phyloP scores from a whole-genome alignment of 2,329 filamentous ascomycete genomes.

The Pestalotiopsis sp. region DNA sequence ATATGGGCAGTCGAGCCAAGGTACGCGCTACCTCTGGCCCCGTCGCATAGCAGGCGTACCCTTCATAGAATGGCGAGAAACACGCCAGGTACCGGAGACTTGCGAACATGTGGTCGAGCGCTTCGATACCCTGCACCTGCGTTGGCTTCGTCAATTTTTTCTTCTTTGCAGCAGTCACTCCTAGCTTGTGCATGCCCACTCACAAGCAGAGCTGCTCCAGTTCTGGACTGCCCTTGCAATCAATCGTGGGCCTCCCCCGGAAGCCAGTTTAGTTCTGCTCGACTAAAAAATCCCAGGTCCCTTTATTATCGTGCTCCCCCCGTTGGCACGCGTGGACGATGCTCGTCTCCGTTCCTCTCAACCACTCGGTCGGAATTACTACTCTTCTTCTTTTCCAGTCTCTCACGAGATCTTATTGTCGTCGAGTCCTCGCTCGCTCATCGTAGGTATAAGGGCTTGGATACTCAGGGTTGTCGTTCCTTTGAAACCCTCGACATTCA shows the following conservation, averaged over 20 bases:
- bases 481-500: constrained; percentile 17
- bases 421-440: constrained; percentile 20
- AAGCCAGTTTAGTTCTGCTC: background rate
- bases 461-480: constrained; percentile 15
- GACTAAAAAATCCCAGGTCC: background rate
- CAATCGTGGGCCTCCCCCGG: constrained; percentile 7
- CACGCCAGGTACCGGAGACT: constrained; percentile 6
- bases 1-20: background rate
- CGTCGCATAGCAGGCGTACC: background rate
- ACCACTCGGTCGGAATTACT: constrained; percentile 9
- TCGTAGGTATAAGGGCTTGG: constrained; percentile 1
- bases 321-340: constrained; percentile 5
- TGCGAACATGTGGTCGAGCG: background rate
- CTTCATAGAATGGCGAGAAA: background rate
- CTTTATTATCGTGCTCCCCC: constrained; percentile 13
- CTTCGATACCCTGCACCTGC: background rate
- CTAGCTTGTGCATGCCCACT: background rate
- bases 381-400: constrained; percentile 11
- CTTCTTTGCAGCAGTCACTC: background rate
- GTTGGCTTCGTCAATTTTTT: background rate
- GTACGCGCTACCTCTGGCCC: constrained; percentile 13
- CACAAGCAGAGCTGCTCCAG: background rate
- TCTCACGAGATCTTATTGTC: constrained; percentile 22
- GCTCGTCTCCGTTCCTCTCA: constrained; percentile 2
- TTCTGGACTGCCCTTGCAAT: background rate